Evolutionary conservation across 2,329 filamentous ascomycete genomes (phyloP), one percentile per base, ranked within the genome.

Genomic region (Penicillium concentricum): DNA sequence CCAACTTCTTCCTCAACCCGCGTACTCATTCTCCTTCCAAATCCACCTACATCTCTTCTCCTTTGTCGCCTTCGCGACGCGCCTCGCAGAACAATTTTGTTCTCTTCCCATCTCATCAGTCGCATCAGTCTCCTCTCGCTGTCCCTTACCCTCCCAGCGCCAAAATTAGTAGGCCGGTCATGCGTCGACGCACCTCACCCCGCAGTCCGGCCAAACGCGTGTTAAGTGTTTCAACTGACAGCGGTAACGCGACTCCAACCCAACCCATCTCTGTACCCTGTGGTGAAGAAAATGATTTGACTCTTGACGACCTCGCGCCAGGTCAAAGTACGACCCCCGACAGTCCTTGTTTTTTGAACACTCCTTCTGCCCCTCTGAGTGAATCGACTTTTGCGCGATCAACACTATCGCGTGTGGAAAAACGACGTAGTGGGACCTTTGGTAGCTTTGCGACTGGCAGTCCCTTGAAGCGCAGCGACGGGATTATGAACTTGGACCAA

Each of bases 391-490:
- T 70, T 58, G 67, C 63, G 12, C 78, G 76, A 45, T 67, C 73
- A 9, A 72, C 71, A 2, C 69, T 76, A 58, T 76, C 78, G 43
- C 75, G 76, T 50, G 74, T 79, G 43, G 82, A 82, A 59, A 82
- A 80, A 71, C 78, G 72, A 64, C 73, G 78, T 16, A 79, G 76
- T 62, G 76, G 75, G 22, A 77, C 70, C 47, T 75, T 81, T 68
- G 75, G 76, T 63, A 75, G 80, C 45, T 76, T 80, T 47, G 79
- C 84, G 18, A 79, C 83, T 20, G 87, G 88, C 6, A 96, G 93
- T 71, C 92, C 93, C 5, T 78, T 97, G 65, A 97, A 97, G 81
- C 87, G 94, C 66, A 93, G 89, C 69, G 93, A 97, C 77, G 88
- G 90, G 42, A 88, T 88, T 50, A 93, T 96, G 89, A 91, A 91